phyloP scores from a whole-genome alignment of 805 yeast species.

The Starmerella gropengiesseri region DNA sequence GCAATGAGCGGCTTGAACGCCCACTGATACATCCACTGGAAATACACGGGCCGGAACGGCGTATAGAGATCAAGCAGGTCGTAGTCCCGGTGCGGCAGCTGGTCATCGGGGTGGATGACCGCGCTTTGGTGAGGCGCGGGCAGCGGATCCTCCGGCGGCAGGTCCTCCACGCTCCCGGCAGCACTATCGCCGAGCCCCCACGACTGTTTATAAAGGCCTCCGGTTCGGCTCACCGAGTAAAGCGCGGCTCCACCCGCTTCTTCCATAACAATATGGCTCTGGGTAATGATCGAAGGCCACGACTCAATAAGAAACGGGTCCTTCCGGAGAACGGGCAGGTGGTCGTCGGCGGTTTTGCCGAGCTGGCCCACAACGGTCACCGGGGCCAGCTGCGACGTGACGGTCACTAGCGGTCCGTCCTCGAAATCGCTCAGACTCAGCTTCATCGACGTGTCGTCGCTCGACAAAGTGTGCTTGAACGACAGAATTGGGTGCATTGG shows the following conservation, averaged over 20 bases:
- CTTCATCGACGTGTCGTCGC: conserved; percentile 43
- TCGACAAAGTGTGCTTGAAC: conserved; percentile 60
- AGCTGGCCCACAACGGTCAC: conserved; percentile 31
- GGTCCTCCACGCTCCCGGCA: not conserved
- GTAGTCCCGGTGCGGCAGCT: conserved; percentile 6
- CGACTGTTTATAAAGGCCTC: conserved; percentile 22
- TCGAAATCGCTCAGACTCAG: conserved; percentile 28
- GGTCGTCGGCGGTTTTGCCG: conserved; percentile 25
- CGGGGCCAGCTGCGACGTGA: conserved; percentile 31
- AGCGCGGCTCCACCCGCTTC: conserved; percentile 4
- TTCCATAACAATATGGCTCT: conserved; percentile 16
- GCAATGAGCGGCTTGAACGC: conserved; percentile 8
- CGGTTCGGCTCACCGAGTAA: conserved; percentile 16
- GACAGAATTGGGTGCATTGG: conserved; percentile 42
- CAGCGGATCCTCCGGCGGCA: conserved; percentile 8
- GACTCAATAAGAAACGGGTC: conserved; percentile 18
- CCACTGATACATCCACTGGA: conserved; percentile 10
- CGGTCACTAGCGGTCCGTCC: conserved; percentile 21
- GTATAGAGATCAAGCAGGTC: not conserved
- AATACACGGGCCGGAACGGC: conserved; percentile 5
- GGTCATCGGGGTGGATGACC: not conserved
- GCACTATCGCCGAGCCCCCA: conserved; percentile 4
- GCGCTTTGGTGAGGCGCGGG: not conserved
- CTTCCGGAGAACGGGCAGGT: conserved; percentile 31
- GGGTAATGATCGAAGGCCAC: conserved; percentile 23